Evolutionary conservation across 495 filamentous ascomycete genomes (phyloP).

Genomic region (Neurospora sp.): DNA sequence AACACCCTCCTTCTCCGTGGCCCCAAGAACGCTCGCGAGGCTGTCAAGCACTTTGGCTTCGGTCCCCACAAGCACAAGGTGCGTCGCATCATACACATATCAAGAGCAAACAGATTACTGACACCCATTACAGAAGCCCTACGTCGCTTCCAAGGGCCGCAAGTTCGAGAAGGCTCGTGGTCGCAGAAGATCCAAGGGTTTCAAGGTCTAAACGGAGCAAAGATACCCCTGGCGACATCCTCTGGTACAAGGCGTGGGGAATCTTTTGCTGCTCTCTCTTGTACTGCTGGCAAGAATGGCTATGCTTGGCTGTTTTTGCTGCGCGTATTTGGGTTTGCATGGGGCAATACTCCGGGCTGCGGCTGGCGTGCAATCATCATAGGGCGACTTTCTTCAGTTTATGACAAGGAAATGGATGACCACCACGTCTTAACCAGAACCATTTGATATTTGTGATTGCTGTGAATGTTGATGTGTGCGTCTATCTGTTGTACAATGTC

Average conservation of each 20-base stretch:
- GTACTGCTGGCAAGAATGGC: neutral
- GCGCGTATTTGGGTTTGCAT: neutral
- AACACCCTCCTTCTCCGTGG: constrained; percentile 93
- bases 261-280: constrained; percentile 5
- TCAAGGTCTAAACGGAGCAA: constrained; percentile 76
- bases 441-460: neutral
- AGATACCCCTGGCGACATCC: constrained; percentile 10
- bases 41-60: constrained; percentile 97
- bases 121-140: constrained; percentile 63
- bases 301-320: neutral
- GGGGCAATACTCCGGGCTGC: neutral
- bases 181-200: constrained; percentile 88
- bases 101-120: constrained; percentile 8
- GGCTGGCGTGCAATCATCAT: neutral
- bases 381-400: neutral
- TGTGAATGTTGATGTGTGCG: neutral
- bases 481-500: neutral
- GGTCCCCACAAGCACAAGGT: constrained; percentile 97
- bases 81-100: constrained; percentile 18
- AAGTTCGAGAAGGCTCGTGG: constrained; percentile 99
- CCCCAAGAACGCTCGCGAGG: constrained; percentile 94
- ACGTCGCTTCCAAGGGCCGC: constrained; percentile 93
- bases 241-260: constrained; percentile 7
- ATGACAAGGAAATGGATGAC: neutral
- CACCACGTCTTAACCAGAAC: neutral